Conservation (phyloP, 108 stramenopile genomes). For the Parietichytrium sp. region DNA sequence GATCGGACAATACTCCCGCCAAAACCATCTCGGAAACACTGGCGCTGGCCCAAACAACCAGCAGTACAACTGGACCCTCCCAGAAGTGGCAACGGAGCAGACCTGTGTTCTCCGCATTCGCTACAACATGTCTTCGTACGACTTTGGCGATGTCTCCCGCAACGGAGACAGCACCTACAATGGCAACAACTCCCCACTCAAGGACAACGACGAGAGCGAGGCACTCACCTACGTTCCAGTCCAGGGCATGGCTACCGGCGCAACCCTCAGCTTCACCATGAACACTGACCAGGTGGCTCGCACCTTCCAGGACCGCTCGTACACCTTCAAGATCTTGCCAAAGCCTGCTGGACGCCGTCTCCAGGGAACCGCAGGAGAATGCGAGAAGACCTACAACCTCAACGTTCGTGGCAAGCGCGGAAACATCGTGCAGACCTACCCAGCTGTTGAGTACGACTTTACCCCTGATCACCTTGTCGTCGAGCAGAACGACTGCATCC, state of each 20-base stretch:
- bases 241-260: conserved; percentile 37
- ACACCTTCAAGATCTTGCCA: conserved; percentile 48
- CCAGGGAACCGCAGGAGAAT: too few species aligned
- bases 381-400: conserved; percentile 44
- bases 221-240: conserved; percentile 46
- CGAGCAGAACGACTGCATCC: conserved; percentile 41
- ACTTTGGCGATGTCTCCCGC: conserved; percentile 44
- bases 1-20: conserved; percentile 40
- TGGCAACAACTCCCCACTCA: conserved; percentile 7
- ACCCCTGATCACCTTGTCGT: conserved; percentile 43
- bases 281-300: conserved; percentile 59
- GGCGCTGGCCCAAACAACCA: conserved; percentile 42
- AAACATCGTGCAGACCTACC: conserved; percentile 60
- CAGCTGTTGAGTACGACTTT: conserved; percentile 58
- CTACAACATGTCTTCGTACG: conserved; percentile 53
- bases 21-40: conserved; percentile 58
- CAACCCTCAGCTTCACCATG: conserved; percentile 42
- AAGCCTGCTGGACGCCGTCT: neutral
- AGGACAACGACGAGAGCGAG: conserved; percentile 36
- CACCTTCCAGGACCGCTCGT: conserved; percentile 59
- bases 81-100: conserved; percentile 28
- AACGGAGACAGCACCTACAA: neutral
- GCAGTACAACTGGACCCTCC: conserved; percentile 52
- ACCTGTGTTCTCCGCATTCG: conserved; percentile 48
- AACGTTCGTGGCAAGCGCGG: conserved; percentile 59